A percentile compares a stretch with the other conserved stretches of the same genome.
Evolutionary conservation across 1,284 basidiomycete genomes (phyloP).

Genomic region (Schizophyllum amplum): DNA sequence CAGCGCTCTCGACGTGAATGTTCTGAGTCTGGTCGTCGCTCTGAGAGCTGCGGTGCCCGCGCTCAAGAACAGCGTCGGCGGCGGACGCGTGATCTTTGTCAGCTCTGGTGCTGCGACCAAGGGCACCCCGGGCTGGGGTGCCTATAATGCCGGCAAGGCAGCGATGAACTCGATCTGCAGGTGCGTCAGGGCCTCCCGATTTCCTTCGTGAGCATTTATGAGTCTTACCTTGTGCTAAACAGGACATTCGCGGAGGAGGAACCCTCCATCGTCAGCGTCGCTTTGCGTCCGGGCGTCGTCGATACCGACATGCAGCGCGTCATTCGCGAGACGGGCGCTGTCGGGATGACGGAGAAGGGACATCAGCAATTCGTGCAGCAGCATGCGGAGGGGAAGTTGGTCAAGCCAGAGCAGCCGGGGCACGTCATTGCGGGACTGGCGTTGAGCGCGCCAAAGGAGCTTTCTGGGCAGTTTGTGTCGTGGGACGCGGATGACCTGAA

Average conservation of each 20-base stretch:
- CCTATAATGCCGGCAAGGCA: slow-evolving; percentile 78
- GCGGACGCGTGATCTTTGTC: slow-evolving; percentile 56
- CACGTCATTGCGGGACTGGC: slow-evolving; percentile 69
- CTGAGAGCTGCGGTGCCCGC: slow-evolving; percentile 55
- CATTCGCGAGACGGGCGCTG: slow-evolving; percentile 38
- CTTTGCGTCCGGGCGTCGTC: slow-evolving; percentile 80
- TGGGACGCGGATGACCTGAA: slow-evolving; percentile 50
- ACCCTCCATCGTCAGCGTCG: slow-evolving; percentile 60
- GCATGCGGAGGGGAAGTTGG: slow-evolving; percentile 55
- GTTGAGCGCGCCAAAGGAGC: slow-evolving; percentile 41
- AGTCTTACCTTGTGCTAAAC: slow-evolving; percentile 8
- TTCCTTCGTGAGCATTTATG: not conserved
- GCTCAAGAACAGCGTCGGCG: not conserved
- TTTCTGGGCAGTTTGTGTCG: slow-evolving; percentile 70
- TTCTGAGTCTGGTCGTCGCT: slow-evolving; percentile 71
- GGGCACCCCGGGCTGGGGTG: slow-evolving; percentile 61
- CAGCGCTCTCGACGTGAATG: slow-evolving; percentile 71
- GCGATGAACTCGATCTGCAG: slow-evolving; percentile 81
- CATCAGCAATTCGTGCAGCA: slow-evolving; percentile 53
- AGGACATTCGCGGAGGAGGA: slow-evolving; percentile 84
- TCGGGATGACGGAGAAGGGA: slow-evolving; percentile 43
- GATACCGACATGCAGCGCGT: slow-evolving; percentile 75
- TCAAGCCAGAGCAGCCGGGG: slow-evolving; percentile 64
- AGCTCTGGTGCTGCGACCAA: slow-evolving; percentile 77
- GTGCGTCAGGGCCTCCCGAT: slow-evolving; percentile 48